Base-by-base conservation (phyloP, 805 yeast genomes). In the Saitoella complicata region DNA sequence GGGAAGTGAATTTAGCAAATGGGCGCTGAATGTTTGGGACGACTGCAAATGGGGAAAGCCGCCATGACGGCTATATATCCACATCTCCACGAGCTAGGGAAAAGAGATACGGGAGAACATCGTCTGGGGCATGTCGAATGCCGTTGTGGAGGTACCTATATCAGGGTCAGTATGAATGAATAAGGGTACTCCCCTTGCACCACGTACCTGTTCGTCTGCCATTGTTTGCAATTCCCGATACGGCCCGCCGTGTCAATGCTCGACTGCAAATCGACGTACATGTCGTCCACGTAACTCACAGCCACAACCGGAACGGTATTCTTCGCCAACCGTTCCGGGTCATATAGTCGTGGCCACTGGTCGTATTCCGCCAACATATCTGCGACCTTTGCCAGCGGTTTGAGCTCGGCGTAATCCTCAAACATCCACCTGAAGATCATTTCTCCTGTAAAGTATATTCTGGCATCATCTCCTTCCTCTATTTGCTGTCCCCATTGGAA, bases 401-500 rank as follows among this genome's bases (percentile, higher is more conserved):
- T 46, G 37, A 74, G 59, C 49, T 69, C 73, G 0, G 56, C 55
- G 49, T 63, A 72, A 50, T 73, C 76, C 34, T 69, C 71, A 47
- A 54, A 66, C 71, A 72, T 71, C 9, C 69, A 67, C 48, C 67
- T 65, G 57, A 56, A 72, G 39, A 73, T 73, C 52, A 72, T 71
- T 49, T 74, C 78, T 8, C 77, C 75, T 2, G 75, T 71, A 55
- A 72, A 72, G 46, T 55, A 71, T 3, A 68, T 58, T 1, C 65
- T 44, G 35, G 32, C 21, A 5, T 35, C 30, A 12, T 46, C 44
- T 37, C 49, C 48, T 7, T 36, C 50, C 29, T 43, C 30, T 11
- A 39, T 6, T 46, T 13, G 9, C 39, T 38, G 6, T 42, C 32
- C 39, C 41, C 45, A 38, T 61, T 61, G 48, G 61, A 67, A 12